These are phyloP conservation scores for Ceratobasidium sp. DNA, from an alignment of 1,284 basidiomycete genomes.

Conservation along the genomic window DNA sequence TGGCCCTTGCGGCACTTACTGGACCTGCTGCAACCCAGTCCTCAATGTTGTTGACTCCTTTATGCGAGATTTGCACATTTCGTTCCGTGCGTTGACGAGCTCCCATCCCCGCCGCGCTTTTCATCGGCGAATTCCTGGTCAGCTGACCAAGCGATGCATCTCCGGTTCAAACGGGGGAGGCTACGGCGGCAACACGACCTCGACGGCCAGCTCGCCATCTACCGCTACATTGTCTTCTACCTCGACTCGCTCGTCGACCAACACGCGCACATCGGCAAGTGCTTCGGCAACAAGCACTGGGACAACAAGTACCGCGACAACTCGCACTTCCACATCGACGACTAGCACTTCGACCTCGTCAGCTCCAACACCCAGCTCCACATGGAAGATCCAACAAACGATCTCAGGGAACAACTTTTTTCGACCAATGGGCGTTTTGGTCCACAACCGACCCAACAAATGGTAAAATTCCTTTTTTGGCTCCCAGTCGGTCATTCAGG, in stretches of 20 bases:
- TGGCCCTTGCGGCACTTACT: constrained; percentile 19
- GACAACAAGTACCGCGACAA: background rate
- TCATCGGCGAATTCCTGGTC: constrained; percentile 21
- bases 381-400: background rate
- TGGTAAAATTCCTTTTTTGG: background rate
- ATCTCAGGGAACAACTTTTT: constrained; percentile 25
- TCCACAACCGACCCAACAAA: constrained; percentile 31
- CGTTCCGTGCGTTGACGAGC: constrained; percentile 5
- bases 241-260: background rate
- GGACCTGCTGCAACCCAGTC: constrained; percentile 24
- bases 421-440: constrained; percentile 36
- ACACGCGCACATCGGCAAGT: constrained; percentile 1
- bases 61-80: constrained; percentile 29
- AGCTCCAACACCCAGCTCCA: background rate
- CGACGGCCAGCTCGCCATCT: background rate
- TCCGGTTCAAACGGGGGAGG: background rate
- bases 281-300: background rate
- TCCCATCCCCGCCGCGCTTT: constrained; percentile 22
- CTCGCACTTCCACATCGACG: background rate
- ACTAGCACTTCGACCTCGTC: constrained; percentile 4
- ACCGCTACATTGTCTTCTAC: constrained; percentile 4
- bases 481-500: background rate
- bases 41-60: constrained; percentile 25
- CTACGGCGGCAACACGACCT: background rate
- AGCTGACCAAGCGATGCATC: constrained; percentile 22